phyloP scores from a whole-genome alignment of 202 grass and related monocot species.

The Schoenoplectus triqueter region DNA sequence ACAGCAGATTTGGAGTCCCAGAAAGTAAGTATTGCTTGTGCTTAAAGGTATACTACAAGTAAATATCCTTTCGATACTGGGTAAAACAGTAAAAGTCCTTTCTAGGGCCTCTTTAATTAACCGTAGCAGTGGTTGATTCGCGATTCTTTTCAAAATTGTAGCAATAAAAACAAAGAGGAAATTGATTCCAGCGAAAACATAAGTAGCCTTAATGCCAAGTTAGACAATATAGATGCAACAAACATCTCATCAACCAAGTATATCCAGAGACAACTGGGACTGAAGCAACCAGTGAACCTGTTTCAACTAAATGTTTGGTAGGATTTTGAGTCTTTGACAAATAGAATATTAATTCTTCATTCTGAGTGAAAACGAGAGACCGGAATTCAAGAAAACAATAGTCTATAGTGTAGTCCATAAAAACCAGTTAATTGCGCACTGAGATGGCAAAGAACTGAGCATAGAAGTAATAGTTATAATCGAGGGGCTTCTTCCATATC shows the following conservation, averaged over 20 bases:
- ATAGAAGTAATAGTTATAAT: not conserved
- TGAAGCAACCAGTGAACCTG: not conserved
- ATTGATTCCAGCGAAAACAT: not conserved
- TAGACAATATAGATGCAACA: not conserved
- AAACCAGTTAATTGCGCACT: not conserved
- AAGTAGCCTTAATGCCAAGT: not conserved
- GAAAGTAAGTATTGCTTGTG: not conserved
- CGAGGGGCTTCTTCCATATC: not conserved
- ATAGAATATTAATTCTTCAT: not conserved
- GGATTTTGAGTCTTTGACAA: constrained; percentile 8
- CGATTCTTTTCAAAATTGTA: not conserved
- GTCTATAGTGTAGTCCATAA: not conserved
- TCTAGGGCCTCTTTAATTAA: not conserved
- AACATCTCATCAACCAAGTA: not conserved
- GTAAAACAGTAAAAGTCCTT: not conserved
- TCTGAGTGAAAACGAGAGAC: not conserved
- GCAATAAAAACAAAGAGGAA: constrained; percentile 1
- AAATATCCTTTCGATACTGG: constrained; percentile 15
- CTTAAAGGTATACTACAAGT: constrained; percentile 24
- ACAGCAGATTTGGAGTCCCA: too few relatives aligned
- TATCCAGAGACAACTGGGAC: not conserved
- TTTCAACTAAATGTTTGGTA: constrained; percentile 23
- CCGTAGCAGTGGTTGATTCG: not conserved
- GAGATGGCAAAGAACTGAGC: not conserved
- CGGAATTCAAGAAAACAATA: too few relatives aligned